phyloP scores from a whole-genome alignment of 2,329 filamentous ascomycete species.

The Fusarium longipes region DNA sequence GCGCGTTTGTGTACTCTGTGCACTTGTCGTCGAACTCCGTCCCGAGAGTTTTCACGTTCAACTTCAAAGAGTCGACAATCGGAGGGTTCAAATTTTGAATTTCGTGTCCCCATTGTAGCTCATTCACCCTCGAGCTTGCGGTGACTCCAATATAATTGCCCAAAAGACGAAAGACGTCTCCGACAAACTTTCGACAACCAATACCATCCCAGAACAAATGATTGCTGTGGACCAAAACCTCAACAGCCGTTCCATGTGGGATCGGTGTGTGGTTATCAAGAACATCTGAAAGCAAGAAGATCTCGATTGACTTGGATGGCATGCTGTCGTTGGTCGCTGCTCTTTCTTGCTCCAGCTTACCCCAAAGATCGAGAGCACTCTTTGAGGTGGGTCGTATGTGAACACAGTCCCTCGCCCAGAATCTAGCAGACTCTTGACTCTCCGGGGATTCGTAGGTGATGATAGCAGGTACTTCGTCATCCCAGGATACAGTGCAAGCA shows the following conservation, averaged over 20 bases:
- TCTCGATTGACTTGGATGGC: not conserved
- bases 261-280: not conserved
- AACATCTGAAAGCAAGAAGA: not conserved
- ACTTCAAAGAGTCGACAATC: not conserved
- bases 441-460: not conserved
- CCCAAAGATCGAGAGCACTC: not conserved
- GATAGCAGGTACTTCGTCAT: not conserved
- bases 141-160: not conserved
- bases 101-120: not conserved
- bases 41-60: not conserved
- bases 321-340: not conserved
- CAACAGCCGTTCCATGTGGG: not conserved
- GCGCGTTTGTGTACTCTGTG: not conserved
- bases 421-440: not conserved
- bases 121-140: accelerated
- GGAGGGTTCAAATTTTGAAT: not conserved
- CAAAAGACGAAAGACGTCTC: not conserved
- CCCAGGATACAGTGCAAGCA: not conserved
- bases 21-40: not conserved
- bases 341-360: not conserved
- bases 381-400: not conserved
- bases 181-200: not conserved
- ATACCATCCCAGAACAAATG: not conserved
- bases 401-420: not conserved
- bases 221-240: not conserved